Conservation (phyloP, 148 eudicot genomes). For the Fagopyrum homotropicum region DNA sequence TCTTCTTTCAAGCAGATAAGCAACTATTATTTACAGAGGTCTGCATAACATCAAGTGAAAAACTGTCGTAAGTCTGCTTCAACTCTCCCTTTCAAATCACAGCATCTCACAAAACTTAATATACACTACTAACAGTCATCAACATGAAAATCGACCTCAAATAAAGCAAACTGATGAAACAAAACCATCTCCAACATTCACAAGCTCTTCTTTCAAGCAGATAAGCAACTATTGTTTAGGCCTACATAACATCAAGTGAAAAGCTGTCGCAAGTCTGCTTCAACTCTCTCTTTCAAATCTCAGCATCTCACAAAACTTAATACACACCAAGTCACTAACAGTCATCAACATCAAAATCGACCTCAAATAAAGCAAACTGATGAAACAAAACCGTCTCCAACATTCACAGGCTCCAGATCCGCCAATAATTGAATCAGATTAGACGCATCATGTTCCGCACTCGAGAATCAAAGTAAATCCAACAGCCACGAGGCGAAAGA, state of each 20-base stretch:
- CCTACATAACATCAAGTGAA: background rate
- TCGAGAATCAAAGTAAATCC: background rate
- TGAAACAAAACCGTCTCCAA: background rate
- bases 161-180: background rate
- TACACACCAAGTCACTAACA: background rate
- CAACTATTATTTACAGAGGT: background rate
- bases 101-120: background rate
- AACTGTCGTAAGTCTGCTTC: background rate
- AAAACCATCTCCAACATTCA: background rate
- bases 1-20: background rate
- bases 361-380: background rate
- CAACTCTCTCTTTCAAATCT: background rate
- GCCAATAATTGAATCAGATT: background rate
- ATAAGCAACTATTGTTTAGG: background rate
- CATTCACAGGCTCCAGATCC: constrained; percentile 2
- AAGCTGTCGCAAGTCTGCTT: background rate
- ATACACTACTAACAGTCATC: background rate
- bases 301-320: background rate
- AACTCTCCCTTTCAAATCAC: background rate
- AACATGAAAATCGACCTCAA: background rate
- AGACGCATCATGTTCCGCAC: background rate
- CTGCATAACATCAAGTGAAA: background rate
- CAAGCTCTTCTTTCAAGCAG: background rate
- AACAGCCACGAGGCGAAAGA: background rate
- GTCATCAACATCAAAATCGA: background rate